Conservation (phyloP, 768 basidiomycete genomes). For the Rossbeevera mucosa region DNA sequence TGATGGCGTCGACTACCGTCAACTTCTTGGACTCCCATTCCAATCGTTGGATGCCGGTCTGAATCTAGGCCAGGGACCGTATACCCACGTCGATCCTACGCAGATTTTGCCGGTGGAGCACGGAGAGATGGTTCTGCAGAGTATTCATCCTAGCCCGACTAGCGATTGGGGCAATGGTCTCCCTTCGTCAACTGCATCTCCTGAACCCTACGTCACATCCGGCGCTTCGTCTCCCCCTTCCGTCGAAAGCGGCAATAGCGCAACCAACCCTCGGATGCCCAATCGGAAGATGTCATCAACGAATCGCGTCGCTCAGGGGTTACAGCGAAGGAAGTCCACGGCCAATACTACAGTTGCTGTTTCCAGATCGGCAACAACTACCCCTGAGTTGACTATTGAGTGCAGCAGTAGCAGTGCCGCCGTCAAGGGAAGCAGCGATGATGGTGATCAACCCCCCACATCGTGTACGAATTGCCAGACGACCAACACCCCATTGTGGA, state of each 20-base stretch:
- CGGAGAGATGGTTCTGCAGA: slow-evolving; percentile 38
- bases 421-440: slow-evolving; percentile 49
- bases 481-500: slow-evolving; percentile 91
- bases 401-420: slow-evolving; percentile 28
- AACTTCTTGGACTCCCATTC: slow-evolving; percentile 64
- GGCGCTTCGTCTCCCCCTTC: slow-evolving; percentile 74
- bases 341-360: slow-evolving; percentile 21
- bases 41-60: slow-evolving; percentile 44
- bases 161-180: slow-evolving; percentile 79
- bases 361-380: slow-evolving; percentile 57
- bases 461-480: slow-evolving; percentile 94
- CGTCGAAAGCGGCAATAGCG: slow-evolving; percentile 42
- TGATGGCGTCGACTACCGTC: slow-evolving; percentile 56
- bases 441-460: slow-evolving; percentile 69
- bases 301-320: slow-evolving; percentile 56
- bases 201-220: slow-evolving; percentile 65
- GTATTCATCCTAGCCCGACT: slow-evolving; percentile 71
- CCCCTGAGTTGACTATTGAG: slow-evolving; percentile 51
- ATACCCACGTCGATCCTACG: slow-evolving; percentile 88
- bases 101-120: slow-evolving; percentile 63
- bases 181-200: slow-evolving; percentile 69
- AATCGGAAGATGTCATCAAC: slow-evolving; percentile 62
- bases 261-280: slow-evolving; percentile 27
- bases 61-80: slow-evolving; percentile 44
- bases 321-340: slow-evolving; percentile 49